Conservation (phyloP, 2,329 filamentous ascomycete genomes). For the Penicillium sp. region DNA sequence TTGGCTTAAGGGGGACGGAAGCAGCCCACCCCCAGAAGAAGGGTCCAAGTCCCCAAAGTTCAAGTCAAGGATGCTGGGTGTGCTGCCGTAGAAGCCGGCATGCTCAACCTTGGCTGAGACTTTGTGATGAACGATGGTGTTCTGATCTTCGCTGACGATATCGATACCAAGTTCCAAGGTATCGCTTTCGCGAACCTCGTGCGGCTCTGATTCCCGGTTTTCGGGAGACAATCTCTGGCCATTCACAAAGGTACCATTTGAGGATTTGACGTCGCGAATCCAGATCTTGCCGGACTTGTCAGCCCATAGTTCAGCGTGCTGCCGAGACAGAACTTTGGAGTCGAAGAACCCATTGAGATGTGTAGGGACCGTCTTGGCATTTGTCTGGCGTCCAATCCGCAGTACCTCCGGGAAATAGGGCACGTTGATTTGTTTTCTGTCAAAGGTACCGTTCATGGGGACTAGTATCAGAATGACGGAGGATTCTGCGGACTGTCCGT, state of each 20-base stretch:
- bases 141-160: constrained; percentile 98
- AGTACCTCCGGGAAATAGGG: constrained; percentile 93
- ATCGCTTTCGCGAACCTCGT: constrained; percentile 88
- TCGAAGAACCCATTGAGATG: constrained; percentile 94
- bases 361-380: constrained; percentile 91
- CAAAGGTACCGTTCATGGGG: constrained; percentile 94
- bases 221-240: constrained; percentile 85
- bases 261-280: constrained; percentile 97
- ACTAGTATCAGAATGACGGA: constrained; percentile 81
- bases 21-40: constrained; percentile 68
- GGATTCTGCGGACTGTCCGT: constrained; percentile 55
- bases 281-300: constrained; percentile 83
- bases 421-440: constrained; percentile 92
- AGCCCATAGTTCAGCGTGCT: constrained; percentile 96
- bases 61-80: constrained; percentile 79
- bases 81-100: constrained; percentile 73
- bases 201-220: constrained; percentile 93
- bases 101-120: constrained; percentile 96
- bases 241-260: constrained; percentile 98
- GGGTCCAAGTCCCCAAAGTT: constrained; percentile 92
- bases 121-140: constrained; percentile 97
- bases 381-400: constrained; percentile 93
- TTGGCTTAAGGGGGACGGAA: constrained; percentile 68
- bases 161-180: constrained; percentile 95
- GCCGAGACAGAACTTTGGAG: constrained; percentile 93